Evolutionary conservation across 441 rosid species (phyloP).

Genomic region (Melastoma candidum): DNA sequence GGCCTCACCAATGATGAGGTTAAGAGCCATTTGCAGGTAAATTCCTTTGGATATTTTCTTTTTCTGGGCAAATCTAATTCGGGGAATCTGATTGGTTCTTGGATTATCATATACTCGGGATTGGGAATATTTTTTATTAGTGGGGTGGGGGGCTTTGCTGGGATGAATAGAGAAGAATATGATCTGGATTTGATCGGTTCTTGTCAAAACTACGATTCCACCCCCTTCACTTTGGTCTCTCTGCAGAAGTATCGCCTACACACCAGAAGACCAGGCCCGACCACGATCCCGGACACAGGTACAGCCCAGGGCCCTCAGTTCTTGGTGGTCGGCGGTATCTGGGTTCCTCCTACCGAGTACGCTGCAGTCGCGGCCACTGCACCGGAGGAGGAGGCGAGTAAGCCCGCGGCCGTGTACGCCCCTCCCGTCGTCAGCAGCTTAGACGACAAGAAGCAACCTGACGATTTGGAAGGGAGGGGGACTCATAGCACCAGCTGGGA

Average conservation of each 20-base stretch:
- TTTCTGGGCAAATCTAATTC: too few species aligned
- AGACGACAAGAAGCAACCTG: neutral
- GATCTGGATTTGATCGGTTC: too few species aligned
- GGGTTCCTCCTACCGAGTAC: conserved; percentile 44
- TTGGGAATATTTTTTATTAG: too few species aligned
- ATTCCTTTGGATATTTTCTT: too few species aligned
- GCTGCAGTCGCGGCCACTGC: conserved; percentile 18
- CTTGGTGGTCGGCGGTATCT: conserved; percentile 82
- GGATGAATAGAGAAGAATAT: too few species aligned
- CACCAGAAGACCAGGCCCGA: conserved; percentile 55
- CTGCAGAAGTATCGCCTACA: conserved; percentile 86
- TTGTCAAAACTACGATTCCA: too few species aligned
- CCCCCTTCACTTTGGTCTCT: too few species aligned
- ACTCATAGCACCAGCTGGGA: conserved; percentile 17
- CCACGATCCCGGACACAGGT: conserved; percentile 31
- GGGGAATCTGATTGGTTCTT: too few species aligned
- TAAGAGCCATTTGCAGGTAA: conserved; percentile 30
- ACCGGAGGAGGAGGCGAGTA: too few species aligned
- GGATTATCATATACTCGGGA: too few species aligned
- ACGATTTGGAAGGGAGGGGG: conserved; percentile 28
- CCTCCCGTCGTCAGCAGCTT: conserved; percentile 11
- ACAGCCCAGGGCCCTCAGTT: conserved; percentile 62
- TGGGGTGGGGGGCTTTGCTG: too few species aligned
- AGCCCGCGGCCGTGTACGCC: conserved; percentile 30
- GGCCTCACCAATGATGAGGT: conserved; percentile 28